These are phyloP conservation scores for Suhomyces coccinellae DNA, from an alignment of 1,139 yeast species.

Conservation along the genomic window DNA sequence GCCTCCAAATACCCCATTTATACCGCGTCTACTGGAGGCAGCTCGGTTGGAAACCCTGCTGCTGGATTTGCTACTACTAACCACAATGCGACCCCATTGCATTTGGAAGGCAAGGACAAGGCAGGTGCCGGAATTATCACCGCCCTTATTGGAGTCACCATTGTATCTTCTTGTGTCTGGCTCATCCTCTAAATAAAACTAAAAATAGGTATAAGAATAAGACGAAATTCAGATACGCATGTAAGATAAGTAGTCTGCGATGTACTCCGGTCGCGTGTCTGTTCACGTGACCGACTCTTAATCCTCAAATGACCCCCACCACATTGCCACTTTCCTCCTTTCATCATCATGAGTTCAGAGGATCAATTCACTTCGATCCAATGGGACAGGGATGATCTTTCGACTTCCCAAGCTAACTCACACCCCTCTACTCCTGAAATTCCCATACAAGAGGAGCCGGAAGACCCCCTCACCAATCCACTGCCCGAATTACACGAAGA, in stretches of 20 bases:
- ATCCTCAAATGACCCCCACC: background rate
- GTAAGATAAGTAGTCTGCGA: no score
- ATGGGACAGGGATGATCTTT: slow-evolving; percentile 53
- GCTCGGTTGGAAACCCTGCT: slow-evolving; percentile 44
- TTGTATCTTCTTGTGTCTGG: slow-evolving; percentile 74
- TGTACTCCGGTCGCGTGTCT: background rate
- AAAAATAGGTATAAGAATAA: no score
- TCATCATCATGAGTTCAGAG: slow-evolving; percentile 33
- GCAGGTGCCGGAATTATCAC: slow-evolving; percentile 93
- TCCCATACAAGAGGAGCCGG: slow-evolving; percentile 9
- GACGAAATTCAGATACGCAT: no score
- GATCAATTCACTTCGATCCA: slow-evolving; percentile 60
- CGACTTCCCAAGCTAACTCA: slow-evolving; percentile 1
- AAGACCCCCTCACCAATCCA: slow-evolving; percentile 2
- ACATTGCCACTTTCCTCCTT: slow-evolving; percentile 6
- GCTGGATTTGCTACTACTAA: slow-evolving; percentile 49
- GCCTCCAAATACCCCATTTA: slow-evolving; percentile 34
- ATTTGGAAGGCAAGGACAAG: slow-evolving; percentile 59
- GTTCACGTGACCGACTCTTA: background rate
- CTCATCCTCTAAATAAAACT: slow-evolving; percentile 44
- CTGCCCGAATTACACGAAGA: background rate
- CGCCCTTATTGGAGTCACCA: slow-evolving; percentile 63
- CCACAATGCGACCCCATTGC: slow-evolving; percentile 45
- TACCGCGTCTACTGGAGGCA: slow-evolving; percentile 47
- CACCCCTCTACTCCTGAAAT: background rate